Percentiles rank a stretch among this genome's conserved stretches.
These are phyloP conservation scores for Mollisiaceae sp. DNA, from an alignment of 2,329 filamentous ascomycete genomes.

Conservation along the genomic window DNA sequence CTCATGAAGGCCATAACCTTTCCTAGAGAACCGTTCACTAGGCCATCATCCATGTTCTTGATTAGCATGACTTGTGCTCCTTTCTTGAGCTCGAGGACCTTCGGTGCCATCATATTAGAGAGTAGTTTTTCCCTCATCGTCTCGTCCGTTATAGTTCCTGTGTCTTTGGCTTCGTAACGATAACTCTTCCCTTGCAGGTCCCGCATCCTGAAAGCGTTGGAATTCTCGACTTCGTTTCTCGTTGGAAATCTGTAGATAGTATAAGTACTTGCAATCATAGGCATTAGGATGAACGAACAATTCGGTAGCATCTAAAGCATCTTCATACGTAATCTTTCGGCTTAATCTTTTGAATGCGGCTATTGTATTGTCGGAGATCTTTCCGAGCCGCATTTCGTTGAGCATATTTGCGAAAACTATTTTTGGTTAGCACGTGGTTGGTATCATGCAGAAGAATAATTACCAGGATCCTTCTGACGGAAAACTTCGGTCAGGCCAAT, in stretches of 20 bases:
- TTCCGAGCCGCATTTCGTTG: conserved; percentile 95
- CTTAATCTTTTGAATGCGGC: conserved; percentile 75
- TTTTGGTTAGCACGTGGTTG: conserved; percentile 37
- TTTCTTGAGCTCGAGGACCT: conserved; percentile 79
- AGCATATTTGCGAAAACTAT: conserved; percentile 89
- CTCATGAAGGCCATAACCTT: conserved; percentile 84
- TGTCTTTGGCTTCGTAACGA: conserved; percentile 76
- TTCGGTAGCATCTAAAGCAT: conserved; percentile 83
- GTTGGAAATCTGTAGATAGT: conserved; percentile 73
- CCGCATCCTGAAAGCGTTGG: conserved; percentile 77
- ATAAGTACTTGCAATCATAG: conserved; percentile 31
- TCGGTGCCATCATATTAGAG: conserved; percentile 91
- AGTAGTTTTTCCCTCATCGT: conserved; percentile 77
- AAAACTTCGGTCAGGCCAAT: conserved; percentile 96
- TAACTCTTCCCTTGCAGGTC: conserved; percentile 71
- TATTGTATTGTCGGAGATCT: conserved; percentile 77
- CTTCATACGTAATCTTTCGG: conserved; percentile 73
- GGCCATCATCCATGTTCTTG: conserved; percentile 93
- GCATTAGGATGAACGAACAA: conserved; percentile 56
- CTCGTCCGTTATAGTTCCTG: conserved; percentile 70
- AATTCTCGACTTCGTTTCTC: conserved; percentile 83
- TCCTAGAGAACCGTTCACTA: conserved; percentile 94
- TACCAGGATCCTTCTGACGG: conserved; percentile 84
- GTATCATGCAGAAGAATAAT: conserved; percentile 30
- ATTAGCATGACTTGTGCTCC: conserved; percentile 99